Evolutionary conservation across 805 yeast species (phyloP), one percentile per base, ranked within the genome.

Genomic region (Nakazawaea siamensis): DNA sequence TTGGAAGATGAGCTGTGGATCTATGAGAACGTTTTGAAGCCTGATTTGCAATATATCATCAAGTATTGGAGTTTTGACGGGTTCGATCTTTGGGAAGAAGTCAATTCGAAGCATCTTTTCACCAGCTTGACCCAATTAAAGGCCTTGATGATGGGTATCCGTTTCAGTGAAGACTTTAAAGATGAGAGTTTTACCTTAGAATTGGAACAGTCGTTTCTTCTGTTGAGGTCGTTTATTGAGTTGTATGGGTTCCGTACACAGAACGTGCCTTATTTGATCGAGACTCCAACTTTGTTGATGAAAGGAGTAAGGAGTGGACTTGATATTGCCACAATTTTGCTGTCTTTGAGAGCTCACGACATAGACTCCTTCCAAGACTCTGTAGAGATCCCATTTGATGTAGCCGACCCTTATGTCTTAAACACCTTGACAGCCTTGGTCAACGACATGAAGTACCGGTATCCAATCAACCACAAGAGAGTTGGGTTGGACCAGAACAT

Each of bases 21-120:
- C 3, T 46, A 55, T 20, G 38, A 44, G 2, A 49, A 54, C 12
- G 54, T 54, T 14, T 46, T 87, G 15, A 72, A 71, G 49, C 77
- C 79, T 1, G 97, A 88, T 57, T 68, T 88, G 47, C 59, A 65
- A 33, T 90, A 77, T 46, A 66, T 82, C 16, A 43, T 68, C 13
- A 49, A 55, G 4, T 66, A 70, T 47, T 90, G 96, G 96, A 48
- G 58, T 10, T 51, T 57, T 9, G 55, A 58, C 4, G 79, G 85
- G n/a, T 90, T 83, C 59, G 97, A 88, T 58, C 62, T 88, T 27
- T 88, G 97, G 97, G 97, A 88, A 59, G 97, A 88, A 55, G 64
- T 82, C 33, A 52, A 74, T 40, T 75, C 88, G 0, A 48, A 62
- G 33, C 97, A 88, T 55, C 77, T 86, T 42, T 90, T 85, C 57